phyloP scores from a whole-genome alignment of 2,329 filamentous ascomycete species.

The Cladorrhinum sp. region DNA sequence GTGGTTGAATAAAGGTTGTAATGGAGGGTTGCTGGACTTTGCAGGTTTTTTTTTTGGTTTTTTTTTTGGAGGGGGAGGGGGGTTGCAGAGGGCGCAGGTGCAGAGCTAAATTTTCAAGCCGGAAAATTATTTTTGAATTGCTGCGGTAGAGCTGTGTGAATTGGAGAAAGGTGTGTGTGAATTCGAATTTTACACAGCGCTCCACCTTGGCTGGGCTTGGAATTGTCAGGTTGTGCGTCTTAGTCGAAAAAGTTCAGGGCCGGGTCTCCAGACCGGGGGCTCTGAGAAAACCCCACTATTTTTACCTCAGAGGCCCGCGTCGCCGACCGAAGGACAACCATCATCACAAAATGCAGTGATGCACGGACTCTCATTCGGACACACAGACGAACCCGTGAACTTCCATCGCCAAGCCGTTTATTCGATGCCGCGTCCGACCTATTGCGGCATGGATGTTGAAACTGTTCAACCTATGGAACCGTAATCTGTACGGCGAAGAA shows the following conservation, averaged over 20 bases:
- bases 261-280: constrained; percentile 12
- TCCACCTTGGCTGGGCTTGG: too few species aligned
- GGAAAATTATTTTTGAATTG: constrained; percentile 18
- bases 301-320: neutral
- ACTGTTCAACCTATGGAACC: too few species aligned
- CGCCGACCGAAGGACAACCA: neutral
- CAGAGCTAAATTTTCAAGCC: constrained; percentile 1
- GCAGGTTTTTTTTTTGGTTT: neutral
- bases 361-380: neutral
- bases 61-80: too few species aligned
- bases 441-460: too few species aligned
- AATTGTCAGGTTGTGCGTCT: neutral
- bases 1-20: neutral
- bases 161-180: constrained; percentile 17
- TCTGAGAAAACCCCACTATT: neutral
- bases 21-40: neutral
- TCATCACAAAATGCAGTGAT: neutral
- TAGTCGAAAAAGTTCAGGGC: constrained; percentile 5
- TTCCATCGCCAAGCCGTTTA: too few species aligned
- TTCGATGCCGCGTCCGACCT: too few species aligned
- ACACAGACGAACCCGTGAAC: neutral
- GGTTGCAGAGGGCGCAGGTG: neutral
- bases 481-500: neutral
- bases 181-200: constrained; percentile 19
- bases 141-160: constrained; percentile 9